Evolutionary conservation across 176 grass and related monocot species (phyloP), one percentile per base, ranked within the genome.

Genomic region (Triticum urartu): DNA sequence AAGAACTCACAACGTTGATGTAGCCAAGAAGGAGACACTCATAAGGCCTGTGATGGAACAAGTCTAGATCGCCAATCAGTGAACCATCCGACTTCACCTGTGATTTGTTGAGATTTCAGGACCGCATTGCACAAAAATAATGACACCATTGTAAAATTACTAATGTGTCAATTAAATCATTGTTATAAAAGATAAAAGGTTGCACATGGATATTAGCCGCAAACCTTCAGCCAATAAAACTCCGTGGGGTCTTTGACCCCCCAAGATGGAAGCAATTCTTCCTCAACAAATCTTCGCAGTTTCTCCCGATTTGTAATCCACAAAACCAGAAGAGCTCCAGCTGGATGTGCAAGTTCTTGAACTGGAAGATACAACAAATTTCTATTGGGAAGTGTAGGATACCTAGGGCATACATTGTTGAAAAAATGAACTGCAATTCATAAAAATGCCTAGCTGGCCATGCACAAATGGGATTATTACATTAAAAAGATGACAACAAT

Each of bases 11-110:
- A 78, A 88, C 82, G 85, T 98, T 95, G 52, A 94, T 83, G 78
- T 98, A 95, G 81, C 96, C 96, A 67, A 94, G 84, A 26, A 98
- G 90, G 79, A 98, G 88, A 79, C 90, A 95, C 72, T 98, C 96
- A 78, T 98, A 98, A 77, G 96, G 96, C 83, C 92, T 90, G 65
- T 98, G 96, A 94, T 95, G 93, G 90, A 98, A 95, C 63, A 95
- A 95, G 48, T 98, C 92, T 67, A 95, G 76, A 73, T 91, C 79
- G 47, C 93, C 83, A 84, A 98, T 95, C 72, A 98, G 83, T 33
- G 90, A 98, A 47, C 93, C 90, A 86, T 98, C 88, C 36, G 86
- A 76, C 80, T 91, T 95, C 28, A 95, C 96, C 96, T 98, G 88
- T 12, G 3, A 59, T 91, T 75, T 67, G 39, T 40, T 24, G 63